Conservation (phyloP, 2,329 filamentous ascomycete genomes). For the Mycocentrospora acerina region DNA sequence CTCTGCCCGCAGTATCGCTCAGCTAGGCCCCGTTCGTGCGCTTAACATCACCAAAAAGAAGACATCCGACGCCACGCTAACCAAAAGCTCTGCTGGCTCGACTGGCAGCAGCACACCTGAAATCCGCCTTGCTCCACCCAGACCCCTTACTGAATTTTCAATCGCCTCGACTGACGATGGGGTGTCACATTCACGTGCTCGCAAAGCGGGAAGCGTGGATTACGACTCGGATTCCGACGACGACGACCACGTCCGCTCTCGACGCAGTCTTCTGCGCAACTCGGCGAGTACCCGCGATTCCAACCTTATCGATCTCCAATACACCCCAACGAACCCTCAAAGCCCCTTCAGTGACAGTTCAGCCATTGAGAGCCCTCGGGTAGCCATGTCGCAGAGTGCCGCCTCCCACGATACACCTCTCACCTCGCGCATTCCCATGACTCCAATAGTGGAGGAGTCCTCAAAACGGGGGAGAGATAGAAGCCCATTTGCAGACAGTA, state of each 20-base stretch:
- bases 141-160: slow-evolving; percentile 37
- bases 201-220: slow-evolving; percentile 22
- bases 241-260: slow-evolving; percentile 38
- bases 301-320: slow-evolving; percentile 38
- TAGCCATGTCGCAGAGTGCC: slow-evolving; percentile 30
- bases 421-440: slow-evolving; percentile 38
- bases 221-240: slow-evolving; percentile 36
- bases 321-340: slow-evolving; percentile 32
- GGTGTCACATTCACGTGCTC: slow-evolving; percentile 35
- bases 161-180: slow-evolving; percentile 35
- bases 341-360: slow-evolving; percentile 41
- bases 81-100: slow-evolving; percentile 26
- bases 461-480: slow-evolving; percentile 40
- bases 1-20: slow-evolving; percentile 41
- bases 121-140: slow-evolving; percentile 22
- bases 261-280: slow-evolving; percentile 31
- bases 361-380: slow-evolving; percentile 23
- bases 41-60: slow-evolving; percentile 48
- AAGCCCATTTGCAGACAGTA: slow-evolving; percentile 39
- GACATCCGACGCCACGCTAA: slow-evolving; percentile 26
- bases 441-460: slow-evolving; percentile 51
- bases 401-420: slow-evolving; percentile 32
- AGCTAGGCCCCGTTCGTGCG: slow-evolving; percentile 48
- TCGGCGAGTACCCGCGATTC: slow-evolving; percentile 29
- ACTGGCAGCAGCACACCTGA: slow-evolving; percentile 28